A percentile compares a stretch with the other conserved stretches of the same genome.
Conservation (phyloP, 176 grass and related monocot genomes). For the Rhynchospora breviuscula region DNA sequence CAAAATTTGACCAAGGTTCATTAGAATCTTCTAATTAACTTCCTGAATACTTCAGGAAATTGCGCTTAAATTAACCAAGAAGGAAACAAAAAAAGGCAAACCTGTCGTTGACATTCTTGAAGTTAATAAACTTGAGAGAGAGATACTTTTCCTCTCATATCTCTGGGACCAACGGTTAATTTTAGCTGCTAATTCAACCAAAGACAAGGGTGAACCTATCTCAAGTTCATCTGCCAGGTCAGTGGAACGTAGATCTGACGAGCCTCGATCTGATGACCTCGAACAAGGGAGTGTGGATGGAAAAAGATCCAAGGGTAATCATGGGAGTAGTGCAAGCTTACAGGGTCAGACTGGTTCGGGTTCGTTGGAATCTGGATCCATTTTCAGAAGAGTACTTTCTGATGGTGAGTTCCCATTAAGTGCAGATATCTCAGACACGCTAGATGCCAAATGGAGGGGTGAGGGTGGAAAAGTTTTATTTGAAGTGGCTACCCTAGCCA, state of each 20-base stretch:
- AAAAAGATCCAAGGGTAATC: slow-evolving; percentile 27
- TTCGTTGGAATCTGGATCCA: slow-evolving; percentile 35
- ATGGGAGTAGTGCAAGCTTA: slow-evolving; percentile 34
- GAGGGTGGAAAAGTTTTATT: slow-evolving; percentile 38
- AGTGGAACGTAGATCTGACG: slow-evolving; percentile 18
- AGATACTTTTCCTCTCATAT: slow-evolving; percentile 75
- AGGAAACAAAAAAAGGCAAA: slow-evolving; percentile 49
- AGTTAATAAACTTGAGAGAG: slow-evolving; percentile 74
- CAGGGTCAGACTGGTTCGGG: slow-evolving; percentile 35
- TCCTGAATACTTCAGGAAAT: slow-evolving; percentile 58
- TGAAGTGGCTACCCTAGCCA: slow-evolving; percentile 39
- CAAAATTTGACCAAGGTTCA: neutral
- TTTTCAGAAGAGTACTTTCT: slow-evolving; percentile 59
- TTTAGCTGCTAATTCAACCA: slow-evolving; percentile 54
- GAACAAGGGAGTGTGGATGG: slow-evolving; percentile 21
- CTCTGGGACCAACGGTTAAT: slow-evolving; percentile 82
- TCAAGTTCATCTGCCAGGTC: neutral
- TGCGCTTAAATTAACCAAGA: slow-evolving; percentile 54
- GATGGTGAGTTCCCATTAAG: slow-evolving; percentile 57
- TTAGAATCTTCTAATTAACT: slow-evolving; percentile 23
- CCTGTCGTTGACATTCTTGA: slow-evolving; percentile 85
- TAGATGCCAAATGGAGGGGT: slow-evolving; percentile 91
- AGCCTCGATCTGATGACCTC: neutral
- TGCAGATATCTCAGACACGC: slow-evolving; percentile 62
- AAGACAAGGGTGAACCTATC: slow-evolving; percentile 36